Evolutionary conservation across 345 rosid species (phyloP), one percentile per base, ranked within the genome.

Genomic region (Citrus cavaleriei): DNA sequence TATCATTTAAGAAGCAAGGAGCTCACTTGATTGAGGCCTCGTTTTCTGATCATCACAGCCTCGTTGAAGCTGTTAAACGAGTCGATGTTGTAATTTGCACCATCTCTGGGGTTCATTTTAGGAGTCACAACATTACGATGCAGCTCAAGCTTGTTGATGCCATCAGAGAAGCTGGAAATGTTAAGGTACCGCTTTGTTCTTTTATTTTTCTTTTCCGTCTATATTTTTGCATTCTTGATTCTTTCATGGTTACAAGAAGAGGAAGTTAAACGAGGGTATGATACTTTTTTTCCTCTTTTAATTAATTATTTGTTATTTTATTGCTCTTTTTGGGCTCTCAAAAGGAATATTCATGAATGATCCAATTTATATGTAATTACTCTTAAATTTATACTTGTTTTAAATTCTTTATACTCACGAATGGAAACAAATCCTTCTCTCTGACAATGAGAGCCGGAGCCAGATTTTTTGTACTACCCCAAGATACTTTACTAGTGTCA

Each of bases 121-220:
- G 90, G 67, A 81, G 82, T 70, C 95, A 90, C 77, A 91, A 85
- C 76, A 40, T 91, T 58, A 18, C 86, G 69, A 14, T 87, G 81
- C 95, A 91, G 87, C 88, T 90, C 74, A 83, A 83, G 75, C 88
- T 91, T 27, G 92, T 88, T 6, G 86, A 88, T 2, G 95, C 95
- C 79, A 91, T 91, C 83, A 90, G 87, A 71, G 86, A 87, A 74
- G 95, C 95, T 0, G 93, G 93, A 55, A 91, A 91, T 10, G 75
- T 91, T 24, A 88, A 89, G 93, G 95, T 91, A 75, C 22, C 3
- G 30, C 6, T n/a, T 9, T 24, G 2, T 7, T 19, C 12, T 4
- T 28, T 25, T 38, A 38, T 0, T 27, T 13, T 9, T 2, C 13
- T 42, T 35, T 9, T 28, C 22, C 18, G 13, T 40, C 7, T 16